Percentiles rank a stretch among this genome's conserved stretches.
Evolutionary conservation across 345 rosid genomes (phyloP).

Genomic region (Heritiera littoralis): DNA sequence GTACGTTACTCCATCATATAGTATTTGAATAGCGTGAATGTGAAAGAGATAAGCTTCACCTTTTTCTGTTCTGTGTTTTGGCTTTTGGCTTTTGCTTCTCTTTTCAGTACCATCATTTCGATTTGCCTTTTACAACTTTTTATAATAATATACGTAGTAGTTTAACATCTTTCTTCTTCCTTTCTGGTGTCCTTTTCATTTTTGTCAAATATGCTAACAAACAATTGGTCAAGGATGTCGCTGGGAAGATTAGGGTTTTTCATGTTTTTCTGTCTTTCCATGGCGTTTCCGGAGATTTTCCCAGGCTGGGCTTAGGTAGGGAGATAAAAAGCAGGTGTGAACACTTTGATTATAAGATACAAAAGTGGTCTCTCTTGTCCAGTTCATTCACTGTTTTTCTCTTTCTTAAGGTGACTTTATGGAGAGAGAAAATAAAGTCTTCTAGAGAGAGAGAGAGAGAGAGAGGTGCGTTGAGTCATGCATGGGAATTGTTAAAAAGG

Average conservation of each 20-base stretch:
- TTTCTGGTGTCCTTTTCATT: slow-evolving; percentile 23
- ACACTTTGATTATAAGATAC: slow-evolving; percentile 10
- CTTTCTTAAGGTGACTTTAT: slow-evolving; percentile 11
- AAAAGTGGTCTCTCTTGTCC: slow-evolving; percentile 3
- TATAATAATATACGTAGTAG: too few species aligned
- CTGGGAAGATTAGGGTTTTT: slow-evolving; percentile 25
- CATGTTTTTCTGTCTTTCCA: slow-evolving; percentile 11
- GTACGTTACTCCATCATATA: neutral
- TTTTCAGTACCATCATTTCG: neutral
- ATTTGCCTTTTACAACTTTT: neutral
- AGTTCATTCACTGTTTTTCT: neutral
- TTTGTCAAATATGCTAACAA: slow-evolving; percentile 34
- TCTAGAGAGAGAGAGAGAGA: slow-evolving; percentile 13
- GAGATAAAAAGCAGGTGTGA: neutral
- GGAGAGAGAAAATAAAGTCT: slow-evolving; percentile 21
- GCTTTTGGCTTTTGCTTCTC: neutral
- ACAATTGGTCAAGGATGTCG: slow-evolving; percentile 38
- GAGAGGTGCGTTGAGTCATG: slow-evolving; percentile 24
- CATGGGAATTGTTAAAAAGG: slow-evolving; percentile 9
- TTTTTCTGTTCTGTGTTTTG: slow-evolving; percentile 16
- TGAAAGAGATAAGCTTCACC: slow-evolving; percentile 19
- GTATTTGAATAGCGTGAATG: slow-evolving; percentile 22
- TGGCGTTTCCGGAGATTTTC: slow-evolving; percentile 14
- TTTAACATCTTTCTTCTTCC: neutral
- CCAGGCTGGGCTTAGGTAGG: neutral